A percentile compares a stretch with the other conserved stretches of the same genome.
Conservation (phyloP, 805 yeast species). For the Yarrowia sp. region DNA sequence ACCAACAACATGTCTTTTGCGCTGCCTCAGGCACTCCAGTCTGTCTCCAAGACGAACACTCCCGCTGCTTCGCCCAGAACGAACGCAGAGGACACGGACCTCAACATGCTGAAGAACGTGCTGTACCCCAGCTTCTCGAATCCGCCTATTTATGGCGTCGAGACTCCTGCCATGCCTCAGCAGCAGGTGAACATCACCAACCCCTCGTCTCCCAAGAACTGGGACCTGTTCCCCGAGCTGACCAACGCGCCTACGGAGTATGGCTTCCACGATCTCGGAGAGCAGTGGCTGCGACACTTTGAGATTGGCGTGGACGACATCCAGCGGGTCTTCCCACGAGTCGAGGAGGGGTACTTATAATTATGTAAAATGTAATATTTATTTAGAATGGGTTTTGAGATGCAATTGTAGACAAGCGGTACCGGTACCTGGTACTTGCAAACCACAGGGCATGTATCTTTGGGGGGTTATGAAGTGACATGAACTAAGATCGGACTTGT, state of each 20-base stretch:
- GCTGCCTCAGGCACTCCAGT: conserved; percentile 7
- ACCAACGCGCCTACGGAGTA: conserved; percentile 11
- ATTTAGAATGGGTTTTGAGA: neutral
- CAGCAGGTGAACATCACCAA: neutral
- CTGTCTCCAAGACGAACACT: conserved; percentile 6
- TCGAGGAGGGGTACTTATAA: conserved; percentile 4
- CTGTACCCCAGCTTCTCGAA: conserved; percentile 14
- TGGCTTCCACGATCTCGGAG: conserved; percentile 22
- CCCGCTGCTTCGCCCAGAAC: conserved; percentile 9
- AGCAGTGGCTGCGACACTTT: conserved; percentile 25
- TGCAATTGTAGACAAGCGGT: neutral
- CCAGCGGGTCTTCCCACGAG: conserved; percentile 18
- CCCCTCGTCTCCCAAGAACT: conserved; percentile 6
- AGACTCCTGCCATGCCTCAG: neutral
- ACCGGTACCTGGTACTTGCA: too few relatives aligned
- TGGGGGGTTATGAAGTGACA: too few relatives aligned
- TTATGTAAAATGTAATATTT: neutral
- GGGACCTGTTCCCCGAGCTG: conserved; percentile 24
- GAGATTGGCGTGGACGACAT: conserved; percentile 24
- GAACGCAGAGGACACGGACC: neutral
- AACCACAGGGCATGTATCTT: too few relatives aligned
- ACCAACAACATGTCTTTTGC: conserved; percentile 5
- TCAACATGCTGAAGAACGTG: conserved; percentile 8
- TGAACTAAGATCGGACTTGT: too few relatives aligned
- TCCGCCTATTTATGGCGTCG: conserved; percentile 15